Base-by-base conservation (phyloP, 345 rosid species). In the Ceriops decandra region DNA sequence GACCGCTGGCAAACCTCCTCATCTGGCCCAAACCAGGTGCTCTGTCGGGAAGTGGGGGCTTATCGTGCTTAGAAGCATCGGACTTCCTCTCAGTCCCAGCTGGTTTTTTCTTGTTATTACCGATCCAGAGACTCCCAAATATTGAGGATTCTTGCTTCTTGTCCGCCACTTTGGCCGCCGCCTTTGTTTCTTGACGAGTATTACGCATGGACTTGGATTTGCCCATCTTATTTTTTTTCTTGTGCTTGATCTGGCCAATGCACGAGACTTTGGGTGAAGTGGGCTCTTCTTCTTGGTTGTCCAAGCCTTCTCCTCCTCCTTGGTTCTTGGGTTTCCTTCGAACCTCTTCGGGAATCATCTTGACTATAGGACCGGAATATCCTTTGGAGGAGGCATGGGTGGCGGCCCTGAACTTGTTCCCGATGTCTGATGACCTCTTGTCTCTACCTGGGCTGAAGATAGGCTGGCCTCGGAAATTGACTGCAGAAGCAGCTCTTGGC, bases 251-350 rank as follows among this genome's bases (percentile, higher is more conserved):
- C 68, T 90, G 92, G 20, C 98, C 98, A 76, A 93, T 90, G 66
- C 98, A 93, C 0, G 98, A 93, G 46, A 93, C 81, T 74, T 93
- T 93, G 6, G 98, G 98, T 5, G 98, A 93, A 21, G 84, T 83
- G 9, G 98, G 98, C 56, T 90, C 76, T 47, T 90, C 76, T 47
- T 46, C 95, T 22, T 82, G 78, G 7, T 76, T 71, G 13, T 67
- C 77, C 24, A 56, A 76, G 52, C 63, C 61, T 5, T 61, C 77
- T 13, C 76, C 81, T 42, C 19, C 49, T 42, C 49, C 49, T 13
- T 11, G 47, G 49, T 65, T 76, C 73, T 78, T 82, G 52, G 56
- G 52, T 62, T 80, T 84, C 61, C 86, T 72, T 22, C 95, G 79
- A 68, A 79, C 91, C 52, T 86, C 92, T 4, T 57, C 68, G 0